Conservation (phyloP, 2,329 filamentous ascomycete genomes). For the Botryotinia calthae region DNA sequence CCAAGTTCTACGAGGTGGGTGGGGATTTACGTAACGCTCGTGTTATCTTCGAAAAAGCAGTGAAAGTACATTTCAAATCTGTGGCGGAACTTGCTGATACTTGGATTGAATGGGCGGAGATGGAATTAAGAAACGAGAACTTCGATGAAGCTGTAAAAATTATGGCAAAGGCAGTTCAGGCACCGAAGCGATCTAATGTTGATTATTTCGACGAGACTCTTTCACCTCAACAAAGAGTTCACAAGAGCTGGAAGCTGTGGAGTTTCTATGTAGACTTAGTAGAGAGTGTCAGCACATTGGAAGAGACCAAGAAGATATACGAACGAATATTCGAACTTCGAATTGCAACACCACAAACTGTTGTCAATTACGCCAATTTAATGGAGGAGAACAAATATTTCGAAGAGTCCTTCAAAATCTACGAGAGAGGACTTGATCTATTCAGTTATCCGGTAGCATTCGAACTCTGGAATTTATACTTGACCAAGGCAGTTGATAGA, state of each 20-base stretch:
- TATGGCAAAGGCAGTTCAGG: slow-evolving; percentile 95
- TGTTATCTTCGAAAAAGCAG: slow-evolving; percentile 94
- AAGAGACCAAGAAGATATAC: slow-evolving; percentile 92
- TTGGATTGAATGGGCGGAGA: slow-evolving; percentile 99
- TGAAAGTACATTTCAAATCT: slow-evolving; percentile 96
- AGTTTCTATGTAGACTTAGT: slow-evolving; percentile 98
- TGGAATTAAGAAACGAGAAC: slow-evolving; percentile 94
- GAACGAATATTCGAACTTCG: slow-evolving; percentile 97
- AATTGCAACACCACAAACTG: slow-evolving; percentile 95
- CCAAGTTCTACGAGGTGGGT: slow-evolving; percentile 91
- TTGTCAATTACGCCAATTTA: slow-evolving; percentile 97
- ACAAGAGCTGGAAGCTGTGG: slow-evolving; percentile 99
- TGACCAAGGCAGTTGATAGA: slow-evolving; percentile 94
- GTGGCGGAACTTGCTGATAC: slow-evolving; percentile 96
- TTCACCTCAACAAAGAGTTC: slow-evolving; percentile 90
- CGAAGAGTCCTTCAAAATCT: slow-evolving; percentile 97
- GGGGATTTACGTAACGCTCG: slow-evolving; percentile 82
- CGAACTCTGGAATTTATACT: slow-evolving; percentile 96
- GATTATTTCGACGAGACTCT: slow-evolving; percentile 97
- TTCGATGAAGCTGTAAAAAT: slow-evolving; percentile 92
- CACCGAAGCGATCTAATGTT: slow-evolving; percentile 96
- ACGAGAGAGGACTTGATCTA: slow-evolving; percentile 93
- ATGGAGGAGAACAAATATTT: slow-evolving; percentile 93
- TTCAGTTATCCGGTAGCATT: slow-evolving; percentile 98
- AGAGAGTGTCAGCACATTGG: slow-evolving; percentile 85